Base-by-base conservation (phyloP, 495 filamentous ascomycete genomes). In the Beverwykella pulmonaria region DNA sequence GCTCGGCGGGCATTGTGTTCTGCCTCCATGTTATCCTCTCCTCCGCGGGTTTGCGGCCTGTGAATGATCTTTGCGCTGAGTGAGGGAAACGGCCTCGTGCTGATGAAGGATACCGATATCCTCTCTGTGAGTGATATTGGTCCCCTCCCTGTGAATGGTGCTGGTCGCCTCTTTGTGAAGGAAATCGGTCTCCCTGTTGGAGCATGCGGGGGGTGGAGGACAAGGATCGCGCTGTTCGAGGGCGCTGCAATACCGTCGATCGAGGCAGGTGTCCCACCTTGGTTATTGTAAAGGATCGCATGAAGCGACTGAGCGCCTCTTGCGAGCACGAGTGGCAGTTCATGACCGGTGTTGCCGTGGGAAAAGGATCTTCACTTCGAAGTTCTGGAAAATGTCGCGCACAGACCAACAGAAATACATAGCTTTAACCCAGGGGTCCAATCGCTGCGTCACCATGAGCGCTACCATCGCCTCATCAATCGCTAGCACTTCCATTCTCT, bases 241-340 rank as follows among this genome's bases (percentile, higher is more conserved):
- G 25, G 20, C 7, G 10, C 17, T 26, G 15, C 5, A 25, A 15
- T 25, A 20, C 1, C 1, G 48, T 20, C 15, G 56, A 25, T 19
- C 32, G 56, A 19, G 55, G 32, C 36, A 46, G n/a, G 10, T 15
- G 4, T 26, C 10, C 12, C 9, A 29, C 14, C 7, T 61, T 53
- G 20, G 49, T 53, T 25, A 79, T 77, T 7, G 79, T 75, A 53
- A 86, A 71, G 59, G 74, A 82, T 27, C 78, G 76, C 12, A 85
- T 73, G 56, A 86, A 86, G 20, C 82, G 69, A 48, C 75, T 69
- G 52, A 84, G 70, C 19, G 81, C 75, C 19, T 75, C 71, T n/a
- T 74, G 75, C 23, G 78, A 76, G 58, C 83, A 67, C 0, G 58
- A 84, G 19, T 74, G 69, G 73, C 82, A 84, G 67, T 56, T 75